Evolutionary conservation across 495 filamentous ascomycete species (phyloP), one percentile per base, ranked within the genome.

Genomic region (Xylaria longipes): DNA sequence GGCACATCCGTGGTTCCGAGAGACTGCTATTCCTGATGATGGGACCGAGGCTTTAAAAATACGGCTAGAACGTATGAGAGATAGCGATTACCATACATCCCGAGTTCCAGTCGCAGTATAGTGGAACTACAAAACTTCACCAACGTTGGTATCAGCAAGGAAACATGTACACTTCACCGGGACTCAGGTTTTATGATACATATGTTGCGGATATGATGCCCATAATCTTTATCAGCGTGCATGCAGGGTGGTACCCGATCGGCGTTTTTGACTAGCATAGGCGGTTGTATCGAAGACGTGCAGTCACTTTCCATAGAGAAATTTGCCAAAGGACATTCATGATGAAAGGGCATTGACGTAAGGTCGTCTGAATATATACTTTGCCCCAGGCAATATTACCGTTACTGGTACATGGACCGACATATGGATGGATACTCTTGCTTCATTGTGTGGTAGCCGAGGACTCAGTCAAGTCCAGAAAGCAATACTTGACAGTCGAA

Each of bases 1-100:
- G 56, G 89, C 95, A 71, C 96, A 99, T 77, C 89, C 92, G 0
- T 99, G 96, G 96, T 99, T 99, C 83, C 91, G 90, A 73, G 95
- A 98, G 80, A 85, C 85, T 8, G 84, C 91, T 3, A 81, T 87
- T 15, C 88, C 91, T 27, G 96, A 99, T 77, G 96, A 99, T 78
- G 96, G 96, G 45, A 98, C 95, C 27, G 97, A 98, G 83, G 96
- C 96, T 46, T 87, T 90, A 35, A 91, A 92, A 73, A 93, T 97
- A 65, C 85, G 87, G 50, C 69, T 86, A 56, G 87, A 91, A 72
- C 83, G 87, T 65, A 78, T 84, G 74, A 78, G 79, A 72, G 72
- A 75, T 45, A 72, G 72, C 43, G 77, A 79, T 25, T 77, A 74
- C 57, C 76, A 74, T 56, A 68, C 72, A 52, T 31, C 65, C 67